Percentiles rank a stretch among this genome's conserved stretches.
Evolutionary conservation across 805 yeast genomes (phyloP).

Genomic region (Metschnikowia vanudenii): DNA sequence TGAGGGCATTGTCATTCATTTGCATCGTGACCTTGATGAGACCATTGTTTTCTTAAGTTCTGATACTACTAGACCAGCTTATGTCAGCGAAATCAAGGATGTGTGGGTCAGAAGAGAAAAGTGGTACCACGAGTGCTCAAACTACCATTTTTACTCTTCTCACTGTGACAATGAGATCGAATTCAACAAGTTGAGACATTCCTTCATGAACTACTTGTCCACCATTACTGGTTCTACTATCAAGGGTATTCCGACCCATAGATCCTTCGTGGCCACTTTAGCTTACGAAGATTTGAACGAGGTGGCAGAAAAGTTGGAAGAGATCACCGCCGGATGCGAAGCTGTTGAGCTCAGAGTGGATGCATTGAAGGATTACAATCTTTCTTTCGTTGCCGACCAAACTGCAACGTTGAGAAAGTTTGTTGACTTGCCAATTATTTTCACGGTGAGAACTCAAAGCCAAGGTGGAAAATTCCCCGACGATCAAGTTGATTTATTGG

Average conservation of each 20-base stretch:
- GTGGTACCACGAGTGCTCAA: slow-evolving; percentile 80
- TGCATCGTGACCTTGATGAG: slow-evolving; percentile 83
- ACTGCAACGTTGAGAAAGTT: slow-evolving; percentile 65
- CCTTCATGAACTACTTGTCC: slow-evolving; percentile 57
- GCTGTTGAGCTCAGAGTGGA: slow-evolving; percentile 88
- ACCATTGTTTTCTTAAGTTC: slow-evolving; percentile 70
- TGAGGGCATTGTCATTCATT: slow-evolving; percentile 83
- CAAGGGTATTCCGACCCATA: slow-evolving; percentile 39
- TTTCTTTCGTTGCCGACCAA: slow-evolving; percentile 68
- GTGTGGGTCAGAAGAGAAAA: slow-evolving; percentile 83
- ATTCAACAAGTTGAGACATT: slow-evolving; percentile 52
- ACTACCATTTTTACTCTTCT: slow-evolving; percentile 71
- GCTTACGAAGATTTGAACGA: slow-evolving; percentile 60
- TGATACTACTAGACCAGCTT: slow-evolving; percentile 89
- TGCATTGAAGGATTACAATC: slow-evolving; percentile 49
- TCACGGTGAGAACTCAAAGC: slow-evolving; percentile 69
- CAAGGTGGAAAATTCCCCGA: slow-evolving; percentile 87
- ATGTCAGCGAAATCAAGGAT: slow-evolving; percentile 68
- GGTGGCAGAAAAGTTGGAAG: slow-evolving; percentile 46
- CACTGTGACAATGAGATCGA: slow-evolving; percentile 59
- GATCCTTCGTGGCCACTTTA: slow-evolving; percentile 72
- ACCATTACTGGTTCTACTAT: slow-evolving; percentile 57
- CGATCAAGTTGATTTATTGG: slow-evolving; percentile 46
- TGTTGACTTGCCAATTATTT: slow-evolving; percentile 71
- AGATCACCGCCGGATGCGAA: slow-evolving; percentile 63